phyloP scores from a whole-genome alignment of 116 monocot species.

The Phalaenopsis hybrid region DNA sequence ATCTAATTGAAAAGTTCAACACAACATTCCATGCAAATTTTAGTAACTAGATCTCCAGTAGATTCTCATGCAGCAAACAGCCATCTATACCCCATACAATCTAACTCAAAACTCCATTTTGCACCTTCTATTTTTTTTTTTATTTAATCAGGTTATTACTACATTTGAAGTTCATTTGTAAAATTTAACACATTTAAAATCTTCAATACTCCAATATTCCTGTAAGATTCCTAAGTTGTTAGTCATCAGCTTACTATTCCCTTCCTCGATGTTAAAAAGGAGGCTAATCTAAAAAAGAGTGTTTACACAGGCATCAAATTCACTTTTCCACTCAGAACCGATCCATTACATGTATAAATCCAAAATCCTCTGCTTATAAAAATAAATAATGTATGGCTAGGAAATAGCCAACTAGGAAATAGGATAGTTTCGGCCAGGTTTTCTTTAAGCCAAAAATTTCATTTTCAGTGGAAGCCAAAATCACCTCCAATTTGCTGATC shows the following conservation, averaged over 20 bases:
- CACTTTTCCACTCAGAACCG: neutral
- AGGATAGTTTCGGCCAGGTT: neutral
- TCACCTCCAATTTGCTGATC: neutral
- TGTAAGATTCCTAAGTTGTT: neutral
- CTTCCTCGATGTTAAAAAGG: neutral
- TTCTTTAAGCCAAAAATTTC: neutral
- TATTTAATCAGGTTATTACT: too few species aligned
- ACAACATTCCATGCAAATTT: neutral
- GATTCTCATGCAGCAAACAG: neutral
- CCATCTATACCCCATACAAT: neutral
- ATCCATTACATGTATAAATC: neutral
- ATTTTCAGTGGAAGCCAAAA: neutral
- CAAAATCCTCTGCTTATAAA: too few species aligned
- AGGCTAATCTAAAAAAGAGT: neutral
- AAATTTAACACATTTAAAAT: too few species aligned
- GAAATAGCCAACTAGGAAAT: neutral
- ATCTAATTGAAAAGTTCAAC: neutral
- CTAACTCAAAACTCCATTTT: neutral
- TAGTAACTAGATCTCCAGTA: neutral
- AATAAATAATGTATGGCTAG: neutral
- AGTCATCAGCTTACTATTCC: neutral
- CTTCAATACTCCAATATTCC: neutral
- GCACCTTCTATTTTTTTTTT: neutral
- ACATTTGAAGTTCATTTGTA: too few species aligned
- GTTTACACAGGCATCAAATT: neutral